Conservation (phyloP, 106 monocot genomes). For the Phalaenopsis aphrodite region DNA sequence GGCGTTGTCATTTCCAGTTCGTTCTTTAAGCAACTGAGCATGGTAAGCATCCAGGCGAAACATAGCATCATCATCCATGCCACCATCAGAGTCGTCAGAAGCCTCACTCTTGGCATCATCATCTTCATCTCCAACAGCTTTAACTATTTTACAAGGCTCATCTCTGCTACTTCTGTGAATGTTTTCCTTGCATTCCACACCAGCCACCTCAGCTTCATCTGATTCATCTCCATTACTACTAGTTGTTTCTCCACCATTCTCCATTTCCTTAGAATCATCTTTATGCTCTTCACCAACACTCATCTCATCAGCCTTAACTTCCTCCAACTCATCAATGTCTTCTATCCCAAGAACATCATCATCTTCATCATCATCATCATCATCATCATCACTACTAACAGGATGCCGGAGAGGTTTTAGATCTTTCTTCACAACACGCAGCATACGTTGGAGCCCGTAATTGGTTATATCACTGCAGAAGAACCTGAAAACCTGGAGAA, state of each 20-base stretch:
- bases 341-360: conserved; percentile 73
- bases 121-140: conserved; percentile 15
- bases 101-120: conserved; percentile 15
- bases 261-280: conserved; percentile 19
- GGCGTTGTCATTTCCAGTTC: conserved; percentile 55
- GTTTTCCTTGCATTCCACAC: conserved; percentile 9
- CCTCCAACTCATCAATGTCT: conserved; percentile 58
- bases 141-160: conserved; percentile 13
- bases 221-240: conserved; percentile 26
- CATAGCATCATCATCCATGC: conserved; percentile 98
- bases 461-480: conserved; percentile 74
- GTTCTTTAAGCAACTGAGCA: conserved; percentile 63
- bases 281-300: conserved; percentile 24
- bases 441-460: conserved; percentile 59
- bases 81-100: conserved; percentile 51
- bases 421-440: conserved; percentile 84
- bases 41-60: conserved; percentile 70
- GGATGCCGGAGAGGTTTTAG: conserved; percentile 55
- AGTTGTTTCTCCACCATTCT: conserved; percentile 4
- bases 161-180: conserved; percentile 12
- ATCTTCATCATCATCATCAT: conserved; percentile 59
- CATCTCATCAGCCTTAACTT: conserved; percentile 24
- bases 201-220: conserved; percentile 6
- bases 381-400: conserved; percentile 24
- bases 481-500: conserved; percentile 63